Evolutionary conservation across 805 yeast species (phyloP), one percentile per base, ranked within the genome.

Genomic region (Hanseniaspora hatyaiensis): DNA sequence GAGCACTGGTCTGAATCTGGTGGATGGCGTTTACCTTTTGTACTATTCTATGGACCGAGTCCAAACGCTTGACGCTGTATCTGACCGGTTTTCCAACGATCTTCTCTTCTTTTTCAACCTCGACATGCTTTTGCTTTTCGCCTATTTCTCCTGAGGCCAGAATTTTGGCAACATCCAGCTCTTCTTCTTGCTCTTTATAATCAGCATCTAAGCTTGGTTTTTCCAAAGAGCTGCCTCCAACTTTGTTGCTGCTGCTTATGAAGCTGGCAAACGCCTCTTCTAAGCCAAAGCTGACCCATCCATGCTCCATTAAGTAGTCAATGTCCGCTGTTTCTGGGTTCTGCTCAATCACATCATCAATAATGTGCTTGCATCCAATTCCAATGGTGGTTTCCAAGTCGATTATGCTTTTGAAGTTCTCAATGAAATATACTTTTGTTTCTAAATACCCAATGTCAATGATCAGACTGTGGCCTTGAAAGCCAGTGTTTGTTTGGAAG

Each of bases 111-210:
- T 20, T 9, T 16, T 36, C 31, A 3, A 23, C 40, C 4, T 37
- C 40, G 12, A 12, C 20, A 16, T 23, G 23, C 31, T n/a, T 15
- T 24, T 18, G 36, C 18, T 23, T 42, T 13, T 33, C 40, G 3
- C 12, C 33, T 34, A 32, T 16, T 31, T 45, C 42, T 6, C 40
- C 49, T 13, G 49, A 36, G 1, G 49, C 42, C 23, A 45, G 31
- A 4, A 45, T 45, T n/a, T 45, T 45, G 18, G 49, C 49, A 12
- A 45, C 49, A 31, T 45, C 49, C n/a, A 45, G n/a, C n/a, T 37
- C 49, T 23, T 45, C 49, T 18, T 37, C 42, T 15, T 34, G 30
- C 6, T 45, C 49, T 4, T 45, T 20, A 4, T 18, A 13, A 29
- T 34, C n/a, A 13, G 9, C 32, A 24, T 32, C 31, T 6, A 23